These are phyloP conservation scores for Athelia psychrophila DNA, from an alignment of 1,284 basidiomycete species.

Conservation along the genomic window DNA sequence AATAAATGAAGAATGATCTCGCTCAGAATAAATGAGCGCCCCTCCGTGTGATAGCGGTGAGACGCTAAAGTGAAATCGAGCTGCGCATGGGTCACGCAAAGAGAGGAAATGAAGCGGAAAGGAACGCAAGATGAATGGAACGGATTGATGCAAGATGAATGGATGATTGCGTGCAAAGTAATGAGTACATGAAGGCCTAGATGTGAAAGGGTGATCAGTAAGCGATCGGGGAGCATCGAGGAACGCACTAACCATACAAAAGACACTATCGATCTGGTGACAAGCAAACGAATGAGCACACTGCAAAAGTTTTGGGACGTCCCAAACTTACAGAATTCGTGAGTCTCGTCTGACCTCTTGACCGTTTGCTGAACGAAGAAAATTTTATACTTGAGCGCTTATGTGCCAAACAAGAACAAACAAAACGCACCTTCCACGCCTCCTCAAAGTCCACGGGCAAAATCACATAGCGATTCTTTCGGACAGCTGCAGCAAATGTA, in stretches of 20 bases:
- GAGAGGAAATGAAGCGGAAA: background rate
- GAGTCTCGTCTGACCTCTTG: constrained; percentile 91
- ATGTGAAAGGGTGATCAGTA: constrained; percentile 5
- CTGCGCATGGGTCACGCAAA: constrained; percentile 11
- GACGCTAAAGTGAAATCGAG: constrained; percentile 82
- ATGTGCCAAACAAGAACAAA: constrained; percentile 36
- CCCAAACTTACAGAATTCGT: constrained; percentile 84
- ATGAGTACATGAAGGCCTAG: constrained; percentile 26
- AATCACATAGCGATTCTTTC: constrained; percentile 98
- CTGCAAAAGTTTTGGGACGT: constrained; percentile 9
- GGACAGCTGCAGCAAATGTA: constrained; percentile 63
- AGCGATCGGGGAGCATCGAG: constrained; percentile 1
- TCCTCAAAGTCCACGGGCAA: constrained; percentile 98
- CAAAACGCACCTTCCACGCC: constrained; percentile 91
- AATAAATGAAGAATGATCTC: constrained; percentile 40
- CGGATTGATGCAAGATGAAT: constrained; percentile 19
- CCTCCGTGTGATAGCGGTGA: constrained; percentile 57
- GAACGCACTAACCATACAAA: constrained; percentile 16
- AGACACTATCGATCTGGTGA: constrained; percentile 46
- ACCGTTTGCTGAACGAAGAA: constrained; percentile 74
- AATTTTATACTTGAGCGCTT: constrained; percentile 31
- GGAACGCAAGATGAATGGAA: constrained; percentile 10
- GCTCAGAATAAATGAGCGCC: constrained; percentile 83
- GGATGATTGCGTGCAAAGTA: constrained; percentile 12
- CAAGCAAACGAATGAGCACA: constrained; percentile 8